Evolutionary conservation across 805 yeast species (phyloP).

Genomic region (Scheffersomyces stipitis): DNA sequence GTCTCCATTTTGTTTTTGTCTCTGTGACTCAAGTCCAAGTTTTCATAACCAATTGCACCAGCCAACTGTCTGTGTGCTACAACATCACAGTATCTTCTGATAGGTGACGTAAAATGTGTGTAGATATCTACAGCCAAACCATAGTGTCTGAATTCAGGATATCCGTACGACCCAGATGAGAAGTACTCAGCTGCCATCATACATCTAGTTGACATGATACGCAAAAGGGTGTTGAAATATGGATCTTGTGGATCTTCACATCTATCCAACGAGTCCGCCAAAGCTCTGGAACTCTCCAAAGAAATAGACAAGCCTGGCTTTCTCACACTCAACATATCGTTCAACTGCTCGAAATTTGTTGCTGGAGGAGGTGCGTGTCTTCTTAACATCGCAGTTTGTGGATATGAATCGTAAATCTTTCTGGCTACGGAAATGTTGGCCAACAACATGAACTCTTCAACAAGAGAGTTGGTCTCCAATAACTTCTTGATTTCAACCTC

Average conservation of each 20-base stretch:
- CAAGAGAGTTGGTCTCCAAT: conserved; percentile 90
- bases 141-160: conserved; percentile 91
- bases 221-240: conserved; percentile 86
- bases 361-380: conserved; percentile 98
- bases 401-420: conserved; percentile 87
- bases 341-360: conserved; percentile 83
- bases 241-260: conserved; percentile 82
- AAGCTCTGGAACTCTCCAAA: conserved; percentile 80
- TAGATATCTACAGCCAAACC: conserved; percentile 97
- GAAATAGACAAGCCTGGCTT: conserved; percentile 71
- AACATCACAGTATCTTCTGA: conserved; percentile 95
- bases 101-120: conserved; percentile 98
- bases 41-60: conserved; percentile 95
- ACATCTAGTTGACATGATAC: conserved; percentile 97
- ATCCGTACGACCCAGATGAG: conserved; percentile 84
- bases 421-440: conserved; percentile 96
- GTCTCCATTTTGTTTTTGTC: conserved; percentile 88
- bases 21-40: conserved; percentile 75
- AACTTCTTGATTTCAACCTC: conserved; percentile 90
- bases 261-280: conserved; percentile 90
- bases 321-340: conserved; percentile 82
- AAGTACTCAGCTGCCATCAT: conserved; percentile 99
- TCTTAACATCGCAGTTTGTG: conserved; percentile 98
- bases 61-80: conserved; percentile 97
- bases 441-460: conserved; percentile 96